phyloP scores from a whole-genome alignment of 2,329 filamentous ascomycete genomes.

The Colletotrichum orchidophilum region DNA sequence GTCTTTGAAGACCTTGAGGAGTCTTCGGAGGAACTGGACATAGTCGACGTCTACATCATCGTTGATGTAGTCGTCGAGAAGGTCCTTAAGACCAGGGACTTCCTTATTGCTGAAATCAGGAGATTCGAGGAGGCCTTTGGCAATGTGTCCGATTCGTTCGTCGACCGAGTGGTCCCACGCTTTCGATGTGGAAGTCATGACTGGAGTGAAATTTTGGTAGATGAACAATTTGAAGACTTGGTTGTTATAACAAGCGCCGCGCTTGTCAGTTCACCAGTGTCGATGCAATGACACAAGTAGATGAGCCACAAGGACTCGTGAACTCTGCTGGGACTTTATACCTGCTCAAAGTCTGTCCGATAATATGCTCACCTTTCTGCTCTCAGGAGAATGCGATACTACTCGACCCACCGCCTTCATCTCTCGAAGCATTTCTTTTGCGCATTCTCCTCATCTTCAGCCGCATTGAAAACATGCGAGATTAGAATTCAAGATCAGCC shows the following conservation, averaged over 20 bases:
- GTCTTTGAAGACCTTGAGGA: neutral
- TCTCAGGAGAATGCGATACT: neutral
- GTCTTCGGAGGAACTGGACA: neutral
- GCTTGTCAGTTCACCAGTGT: neutral
- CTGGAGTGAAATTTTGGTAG: neutral
- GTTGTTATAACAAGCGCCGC: neutral
- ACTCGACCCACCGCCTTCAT: neutral
- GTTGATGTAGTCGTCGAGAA: neutral
- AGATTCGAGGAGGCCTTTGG: conserved; percentile 10
- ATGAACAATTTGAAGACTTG: neutral
- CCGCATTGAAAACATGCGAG: neutral
- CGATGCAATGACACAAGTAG: neutral
- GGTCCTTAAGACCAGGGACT: neutral
- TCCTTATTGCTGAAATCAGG: neutral
- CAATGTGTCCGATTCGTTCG: neutral
- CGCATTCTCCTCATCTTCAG: neutral
- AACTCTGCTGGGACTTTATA: neutral
- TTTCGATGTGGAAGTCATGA: neutral
- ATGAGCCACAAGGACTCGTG: neutral
- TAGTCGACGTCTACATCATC: neutral
- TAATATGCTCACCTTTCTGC: neutral
- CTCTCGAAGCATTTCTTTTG: neutral
- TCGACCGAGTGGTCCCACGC: conserved; percentile 4
- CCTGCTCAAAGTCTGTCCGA: neutral
- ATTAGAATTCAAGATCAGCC: neutral